These are phyloP conservation scores for Exophiala aquamarina DNA, from an alignment of 2,329 filamentous ascomycete species.

Conservation along the genomic window DNA sequence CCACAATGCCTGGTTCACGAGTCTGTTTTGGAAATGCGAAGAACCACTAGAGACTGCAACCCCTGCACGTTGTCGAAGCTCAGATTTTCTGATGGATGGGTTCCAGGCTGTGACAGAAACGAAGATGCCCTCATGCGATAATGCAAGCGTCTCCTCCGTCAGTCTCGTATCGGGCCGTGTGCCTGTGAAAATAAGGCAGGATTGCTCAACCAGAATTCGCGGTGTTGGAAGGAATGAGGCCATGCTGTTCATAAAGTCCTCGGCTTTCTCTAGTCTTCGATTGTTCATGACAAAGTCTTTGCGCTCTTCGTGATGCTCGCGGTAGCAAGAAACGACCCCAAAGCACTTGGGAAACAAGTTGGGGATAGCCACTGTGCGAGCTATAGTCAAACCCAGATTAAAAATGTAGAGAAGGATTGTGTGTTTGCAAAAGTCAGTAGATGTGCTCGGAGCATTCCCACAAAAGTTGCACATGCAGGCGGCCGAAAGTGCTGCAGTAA, in stretches of 20 bases:
- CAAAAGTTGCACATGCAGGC: constrained; percentile 9
- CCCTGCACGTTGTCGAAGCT: constrained; percentile 2
- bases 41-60: constrained; percentile 8
- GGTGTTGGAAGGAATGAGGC: not conserved
- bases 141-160: constrained; percentile 1
- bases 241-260: constrained; percentile 6
- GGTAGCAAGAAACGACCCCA: constrained; percentile 5
- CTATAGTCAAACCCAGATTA: constrained; percentile 3
- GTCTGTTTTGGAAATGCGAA: constrained; percentile 7
- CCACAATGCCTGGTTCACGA: constrained; percentile 6
- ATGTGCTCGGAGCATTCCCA: constrained; percentile 7
- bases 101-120: constrained; percentile 8
- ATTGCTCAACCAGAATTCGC: constrained; percentile 3
- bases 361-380: constrained; percentile 7
- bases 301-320: constrained; percentile 2
- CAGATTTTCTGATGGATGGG: not conserved
- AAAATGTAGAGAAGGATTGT: constrained; percentile 5
- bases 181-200: constrained; percentile 6
- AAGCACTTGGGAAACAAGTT: constrained; percentile 8
- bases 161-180: not conserved
- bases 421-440: constrained; percentile 10
- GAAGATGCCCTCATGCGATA: constrained; percentile 8
- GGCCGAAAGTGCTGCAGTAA: constrained; percentile 3
- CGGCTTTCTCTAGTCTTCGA: not conserved
- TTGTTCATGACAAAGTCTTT: not conserved